Evolutionary conservation across 2,329 filamentous ascomycete genomes (phyloP).

Genomic region (Cytospora piceae): DNA sequence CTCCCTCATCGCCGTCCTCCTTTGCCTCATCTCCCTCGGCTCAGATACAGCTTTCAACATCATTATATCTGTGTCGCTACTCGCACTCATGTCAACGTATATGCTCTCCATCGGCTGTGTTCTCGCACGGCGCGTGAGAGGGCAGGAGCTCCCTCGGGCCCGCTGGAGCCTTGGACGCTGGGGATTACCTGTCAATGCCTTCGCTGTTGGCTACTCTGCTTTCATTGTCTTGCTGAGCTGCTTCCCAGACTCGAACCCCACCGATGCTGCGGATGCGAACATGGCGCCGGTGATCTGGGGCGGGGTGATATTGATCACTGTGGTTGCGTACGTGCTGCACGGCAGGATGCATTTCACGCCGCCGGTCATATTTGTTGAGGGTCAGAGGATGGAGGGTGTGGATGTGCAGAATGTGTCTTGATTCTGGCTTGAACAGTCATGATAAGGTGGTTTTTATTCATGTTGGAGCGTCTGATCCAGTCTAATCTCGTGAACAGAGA

Average conservation of each 20-base stretch:
- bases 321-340: slow-evolving; percentile 23
- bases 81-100: slow-evolving; percentile 41
- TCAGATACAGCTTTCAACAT: slow-evolving; percentile 41
- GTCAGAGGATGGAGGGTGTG: slow-evolving; percentile 6
- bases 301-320: slow-evolving; percentile 23
- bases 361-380: slow-evolving; percentile 26
- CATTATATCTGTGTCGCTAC: slow-evolving; percentile 40
- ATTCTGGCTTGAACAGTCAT: not conserved
- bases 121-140: slow-evolving; percentile 41
- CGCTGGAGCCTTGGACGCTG: slow-evolving; percentile 44
- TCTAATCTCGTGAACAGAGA: no score
- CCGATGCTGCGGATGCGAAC: slow-evolving; percentile 22
- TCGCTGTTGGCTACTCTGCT: slow-evolving; percentile 33
- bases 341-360: slow-evolving; percentile 23
- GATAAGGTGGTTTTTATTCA: no score
- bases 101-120: slow-evolving; percentile 40
- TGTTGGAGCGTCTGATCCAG: no score
- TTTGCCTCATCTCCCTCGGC: slow-evolving; percentile 42
- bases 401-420: slow-evolving; percentile 21
- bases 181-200: slow-evolving; percentile 45
- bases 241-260: slow-evolving; percentile 4
- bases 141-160: slow-evolving; percentile 40
- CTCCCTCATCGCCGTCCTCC: slow-evolving; percentile 36
- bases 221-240: slow-evolving; percentile 33
- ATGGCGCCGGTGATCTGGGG: slow-evolving; percentile 27